Conservation (phyloP, 768 basidiomycete species). For the Russula emetica region DNA sequence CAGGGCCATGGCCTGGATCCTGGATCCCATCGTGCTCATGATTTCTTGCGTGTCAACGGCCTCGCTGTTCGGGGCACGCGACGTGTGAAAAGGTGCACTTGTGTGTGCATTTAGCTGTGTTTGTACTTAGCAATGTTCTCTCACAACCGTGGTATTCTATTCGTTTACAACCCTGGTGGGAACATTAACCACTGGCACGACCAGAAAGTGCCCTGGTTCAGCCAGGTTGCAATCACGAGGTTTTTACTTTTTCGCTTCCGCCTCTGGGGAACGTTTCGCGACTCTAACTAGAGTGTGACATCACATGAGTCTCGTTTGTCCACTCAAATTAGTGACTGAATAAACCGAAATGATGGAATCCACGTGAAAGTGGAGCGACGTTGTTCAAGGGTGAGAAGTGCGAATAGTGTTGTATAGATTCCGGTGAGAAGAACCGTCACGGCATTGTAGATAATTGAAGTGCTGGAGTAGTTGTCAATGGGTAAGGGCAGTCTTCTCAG, state of each 20-base stretch:
- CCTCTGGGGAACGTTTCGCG: not conserved
- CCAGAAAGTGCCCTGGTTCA: not conserved
- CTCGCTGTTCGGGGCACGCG: slow-evolving; percentile 1
- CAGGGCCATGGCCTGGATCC: not conserved
- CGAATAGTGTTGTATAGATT: not conserved
- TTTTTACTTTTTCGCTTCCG: slow-evolving; percentile 20
- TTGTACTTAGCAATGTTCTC: slow-evolving; percentile 15
- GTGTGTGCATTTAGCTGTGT: slow-evolving; percentile 11
- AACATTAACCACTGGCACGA: not conserved
- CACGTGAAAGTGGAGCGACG: not conserved
- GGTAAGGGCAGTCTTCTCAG: not conserved
- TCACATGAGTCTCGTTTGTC: slow-evolving; percentile 13
- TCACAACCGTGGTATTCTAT: slow-evolving; percentile 21
- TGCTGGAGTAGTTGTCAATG: not conserved
- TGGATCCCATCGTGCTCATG: not conserved
- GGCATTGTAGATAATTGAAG: not conserved
- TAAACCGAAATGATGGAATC: not conserved
- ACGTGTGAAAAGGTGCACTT: slow-evolving; percentile 13
- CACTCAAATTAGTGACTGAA: not conserved
- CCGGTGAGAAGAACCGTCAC: not conserved
- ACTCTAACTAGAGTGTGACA: not conserved
- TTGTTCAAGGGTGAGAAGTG: not conserved
- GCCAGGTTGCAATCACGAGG: slow-evolving; percentile 22
- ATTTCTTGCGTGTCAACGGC: slow-evolving; percentile 8
- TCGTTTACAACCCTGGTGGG: slow-evolving; percentile 5